Evolutionary conservation across 495 filamentous ascomycete species (phyloP), one percentile per base, ranked within the genome.

Genomic region (Daldinia loculata): DNA sequence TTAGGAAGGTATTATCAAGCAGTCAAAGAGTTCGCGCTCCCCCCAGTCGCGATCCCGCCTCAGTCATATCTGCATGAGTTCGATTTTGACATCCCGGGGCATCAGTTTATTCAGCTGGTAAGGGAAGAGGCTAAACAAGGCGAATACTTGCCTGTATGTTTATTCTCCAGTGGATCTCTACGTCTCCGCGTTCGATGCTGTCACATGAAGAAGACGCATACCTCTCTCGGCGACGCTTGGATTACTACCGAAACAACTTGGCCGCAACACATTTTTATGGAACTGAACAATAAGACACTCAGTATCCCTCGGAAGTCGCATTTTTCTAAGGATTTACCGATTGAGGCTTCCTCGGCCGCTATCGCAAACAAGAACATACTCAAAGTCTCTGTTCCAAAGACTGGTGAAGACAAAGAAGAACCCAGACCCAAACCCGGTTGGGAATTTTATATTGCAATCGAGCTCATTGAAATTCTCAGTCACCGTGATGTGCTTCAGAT

Each of bases 241-340:
- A 79, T 84, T 17, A 83, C 83, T 11, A 66, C 80, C 19, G 88
- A 92, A 36, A 89, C 86, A 22, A 69, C 74, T 39, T 97, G 94
- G 94, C 94, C 94, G 12, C 81, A 84, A 43, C 83, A 87, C 56
- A 83, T 93, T 6, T 92, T 89, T 67, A 78, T 95, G 41, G 80
- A 84, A n/a, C 75, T 96, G 56, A 97, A 97, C 75, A 78, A 75
- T 0, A 70, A 72, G 1, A 74, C 83, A n/a, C 65, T 94, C 4
- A 84, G 87, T 22, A 71, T 89, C 9, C 85, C 89, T 45, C 84
- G 89, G 22, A 91, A 91, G 64, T 66, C 82, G 1, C 89, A 92
- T 48, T 87, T 92, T 74, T 88, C 88, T 0, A 94, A 92, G 74
- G 91, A 96, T 66, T 72, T 93, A 3, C 87, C 95, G 0, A 78